Conservation (phyloP, 352 stramenopile species). For the Peronospora farinosa region DNA sequence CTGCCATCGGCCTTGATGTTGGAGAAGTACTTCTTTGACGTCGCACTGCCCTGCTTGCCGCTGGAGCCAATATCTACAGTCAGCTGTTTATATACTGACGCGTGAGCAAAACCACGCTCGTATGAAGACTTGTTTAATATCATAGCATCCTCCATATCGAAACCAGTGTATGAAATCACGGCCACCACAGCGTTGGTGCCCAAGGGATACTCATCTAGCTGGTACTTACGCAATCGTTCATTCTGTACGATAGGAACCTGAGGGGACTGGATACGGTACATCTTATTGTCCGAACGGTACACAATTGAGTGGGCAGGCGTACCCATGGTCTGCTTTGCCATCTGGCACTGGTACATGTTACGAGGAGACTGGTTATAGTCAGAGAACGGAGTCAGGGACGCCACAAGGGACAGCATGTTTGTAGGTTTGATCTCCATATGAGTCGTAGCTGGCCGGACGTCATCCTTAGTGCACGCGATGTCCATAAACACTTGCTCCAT, state of each 20-base stretch:
- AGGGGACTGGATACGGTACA: conserved; percentile 98
- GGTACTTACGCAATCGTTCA: conserved; percentile 91
- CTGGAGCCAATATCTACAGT: conserved; percentile 84
- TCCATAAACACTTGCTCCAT: conserved; percentile 98
- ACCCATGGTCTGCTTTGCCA: conserved; percentile 99
- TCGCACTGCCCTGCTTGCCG: conserved; percentile 61
- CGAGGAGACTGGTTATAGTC: conserved; percentile 99
- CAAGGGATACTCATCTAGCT: conserved; percentile 98
- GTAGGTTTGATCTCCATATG: conserved; percentile 98
- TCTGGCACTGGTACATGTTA: conserved; percentile 99
- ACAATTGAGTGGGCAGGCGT: conserved; percentile 95
- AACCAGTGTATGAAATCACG: conserved; percentile 98
- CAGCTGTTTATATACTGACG: conserved; percentile 98
- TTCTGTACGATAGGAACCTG: conserved; percentile 99
- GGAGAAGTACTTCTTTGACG: conserved; percentile 86
- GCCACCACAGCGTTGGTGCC: conserved; percentile 99
- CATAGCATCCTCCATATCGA: conserved; percentile 98
- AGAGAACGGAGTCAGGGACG: conserved; percentile 97
- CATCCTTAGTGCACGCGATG: conserved; percentile 94
- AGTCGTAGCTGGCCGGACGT: conserved; percentile 94
- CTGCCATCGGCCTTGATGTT: conserved; percentile 85
- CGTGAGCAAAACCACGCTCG: conserved; percentile 96
- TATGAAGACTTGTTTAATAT: conserved; percentile 99
- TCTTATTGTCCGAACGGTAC: conserved; percentile 97
- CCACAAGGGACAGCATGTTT: conserved; percentile 99